Percentiles rank a stretch among this genome's conserved stretches.
Evolutionary conservation across 73 alveolate species (phyloP).

Genomic region (Halteria grandinella): DNA sequence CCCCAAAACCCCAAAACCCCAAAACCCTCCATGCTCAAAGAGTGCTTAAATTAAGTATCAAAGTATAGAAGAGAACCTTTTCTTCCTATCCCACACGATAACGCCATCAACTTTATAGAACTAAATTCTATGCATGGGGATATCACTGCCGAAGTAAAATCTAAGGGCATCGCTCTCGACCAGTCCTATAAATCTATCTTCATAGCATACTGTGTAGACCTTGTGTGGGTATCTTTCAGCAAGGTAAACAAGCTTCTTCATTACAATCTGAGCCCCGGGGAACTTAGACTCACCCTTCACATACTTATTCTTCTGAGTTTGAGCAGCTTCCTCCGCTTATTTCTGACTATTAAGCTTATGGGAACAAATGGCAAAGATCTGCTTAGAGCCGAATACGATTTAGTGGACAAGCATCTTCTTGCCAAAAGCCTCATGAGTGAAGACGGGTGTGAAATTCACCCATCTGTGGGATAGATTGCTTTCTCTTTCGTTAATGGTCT

Average conservation of each 20-base stretch:
- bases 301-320: too few species aligned
- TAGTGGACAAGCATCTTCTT: background rate
- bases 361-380: conserved; percentile 1
- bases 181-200: conserved; percentile 32
- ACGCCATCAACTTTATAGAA: conserved; percentile 35
- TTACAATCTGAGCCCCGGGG: conserved; percentile 31
- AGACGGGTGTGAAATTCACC: conserved; percentile 33
- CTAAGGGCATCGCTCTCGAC: conserved; percentile 6
- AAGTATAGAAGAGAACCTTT: conserved; percentile 31
- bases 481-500: conserved; percentile 29
- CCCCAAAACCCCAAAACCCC: too few species aligned
- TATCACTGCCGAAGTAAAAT: conserved; percentile 15
- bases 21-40: too few species aligned
- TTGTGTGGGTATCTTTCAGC: background rate
- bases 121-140: conserved; percentile 43
- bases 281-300: conserved; percentile 40
- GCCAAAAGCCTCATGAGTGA: conserved; percentile 23
- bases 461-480: conserved; percentile 23
- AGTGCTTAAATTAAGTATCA: too few species aligned
- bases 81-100: conserved; percentile 49
- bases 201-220: conserved; percentile 37
- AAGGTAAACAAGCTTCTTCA: conserved; percentile 23
- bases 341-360: background rate
- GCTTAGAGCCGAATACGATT: conserved; percentile 3
- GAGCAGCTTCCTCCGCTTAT: too few species aligned